Conservation (phyloP, 768 basidiomycete genomes). For the Clathrus columnatus region DNA sequence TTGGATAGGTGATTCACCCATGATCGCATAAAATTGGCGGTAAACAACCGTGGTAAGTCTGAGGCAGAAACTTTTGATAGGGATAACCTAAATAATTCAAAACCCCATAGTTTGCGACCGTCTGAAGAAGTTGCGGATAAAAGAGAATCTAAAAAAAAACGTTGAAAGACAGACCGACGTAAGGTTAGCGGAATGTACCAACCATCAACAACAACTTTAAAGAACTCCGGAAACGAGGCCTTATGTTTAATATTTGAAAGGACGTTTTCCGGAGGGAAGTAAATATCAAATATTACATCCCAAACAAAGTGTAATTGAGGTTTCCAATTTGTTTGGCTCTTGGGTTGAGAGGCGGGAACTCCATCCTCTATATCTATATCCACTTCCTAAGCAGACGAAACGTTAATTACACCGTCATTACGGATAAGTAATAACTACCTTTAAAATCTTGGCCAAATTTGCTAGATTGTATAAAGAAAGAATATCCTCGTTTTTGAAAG, state of each 20-base stretch:
- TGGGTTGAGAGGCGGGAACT: conserved; percentile 37
- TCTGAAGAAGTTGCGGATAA: conserved; percentile 78
- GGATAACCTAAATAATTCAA: conserved; percentile 79
- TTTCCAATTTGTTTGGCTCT: conserved; percentile 61
- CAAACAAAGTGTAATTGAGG: conserved; percentile 90
- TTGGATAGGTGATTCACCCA: conserved; percentile 96
- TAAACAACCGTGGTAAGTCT: conserved; percentile 81
- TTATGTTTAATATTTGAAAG: conserved; percentile 22
- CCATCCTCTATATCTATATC: conserved; percentile 44
- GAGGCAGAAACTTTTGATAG: conserved; percentile 54
- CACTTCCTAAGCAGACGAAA: conserved; percentile 29
- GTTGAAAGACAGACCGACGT: neutral
- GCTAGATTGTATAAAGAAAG: conserved; percentile 66
- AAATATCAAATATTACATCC: conserved; percentile 70
- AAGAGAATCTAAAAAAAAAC: conserved; percentile 54
- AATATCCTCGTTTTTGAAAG: conserved; percentile 68
- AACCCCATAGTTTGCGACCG: conserved; percentile 94
- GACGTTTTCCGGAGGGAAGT: conserved; percentile 44
- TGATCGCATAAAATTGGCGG: conserved; percentile 89
- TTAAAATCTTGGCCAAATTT: conserved; percentile 66
- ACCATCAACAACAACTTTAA: conserved; percentile 88
- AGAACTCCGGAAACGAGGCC: conserved; percentile 85
- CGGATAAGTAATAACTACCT: conserved; percentile 39
- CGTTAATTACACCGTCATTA: conserved; percentile 10
- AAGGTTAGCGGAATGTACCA: conserved; percentile 17